Percentiles rank a stretch among this genome's conserved stretches.
phyloP scores from a whole-genome alignment of 352 stramenopile species.

The Globisporangium canariense region DNA sequence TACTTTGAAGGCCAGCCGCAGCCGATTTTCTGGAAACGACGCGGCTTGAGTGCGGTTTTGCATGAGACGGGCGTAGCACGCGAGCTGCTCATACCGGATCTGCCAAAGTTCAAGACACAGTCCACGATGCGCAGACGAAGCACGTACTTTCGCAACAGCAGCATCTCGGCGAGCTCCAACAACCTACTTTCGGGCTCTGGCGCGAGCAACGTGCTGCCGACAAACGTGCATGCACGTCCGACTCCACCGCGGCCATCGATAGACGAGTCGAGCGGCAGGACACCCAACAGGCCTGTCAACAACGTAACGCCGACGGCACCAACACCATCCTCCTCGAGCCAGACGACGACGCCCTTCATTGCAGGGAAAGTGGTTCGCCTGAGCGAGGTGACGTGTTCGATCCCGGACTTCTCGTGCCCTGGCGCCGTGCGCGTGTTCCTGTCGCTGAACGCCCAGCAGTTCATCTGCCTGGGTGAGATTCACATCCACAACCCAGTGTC shows the following conservation, averaged over 20 bases:
- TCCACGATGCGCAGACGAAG: constrained; percentile 40
- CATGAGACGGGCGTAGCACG: constrained; percentile 42
- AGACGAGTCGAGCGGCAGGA: background rate
- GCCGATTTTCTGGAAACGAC: constrained; percentile 40
- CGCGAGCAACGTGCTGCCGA: constrained; percentile 10
- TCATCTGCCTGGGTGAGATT: constrained; percentile 55
- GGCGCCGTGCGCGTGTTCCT: constrained; percentile 49
- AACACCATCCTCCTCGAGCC: background rate
- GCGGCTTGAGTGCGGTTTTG: constrained; percentile 43
- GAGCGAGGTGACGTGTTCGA: constrained; percentile 45
- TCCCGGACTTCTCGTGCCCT: constrained; percentile 49
- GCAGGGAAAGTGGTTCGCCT: constrained; percentile 41
- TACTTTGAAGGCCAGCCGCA: constrained; percentile 46
- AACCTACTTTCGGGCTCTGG: constrained; percentile 25
- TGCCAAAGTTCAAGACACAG: constrained; percentile 36
- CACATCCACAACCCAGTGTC: constrained; percentile 48
- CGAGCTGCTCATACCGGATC: constrained; percentile 40
- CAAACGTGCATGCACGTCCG: constrained; percentile 16
- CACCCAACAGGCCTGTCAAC: background rate
- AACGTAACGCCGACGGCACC: background rate
- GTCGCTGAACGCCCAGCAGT: constrained; percentile 73
- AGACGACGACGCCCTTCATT: constrained; percentile 30
- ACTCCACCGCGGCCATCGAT: constrained; percentile 2
- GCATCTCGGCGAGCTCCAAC: constrained; percentile 35
- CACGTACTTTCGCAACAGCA: constrained; percentile 57